Percentiles rank a stretch among this genome's conserved stretches.
Evolutionary conservation across 176 grass and related monocot genomes (phyloP).

Genomic region (Carex cristatella): DNA sequence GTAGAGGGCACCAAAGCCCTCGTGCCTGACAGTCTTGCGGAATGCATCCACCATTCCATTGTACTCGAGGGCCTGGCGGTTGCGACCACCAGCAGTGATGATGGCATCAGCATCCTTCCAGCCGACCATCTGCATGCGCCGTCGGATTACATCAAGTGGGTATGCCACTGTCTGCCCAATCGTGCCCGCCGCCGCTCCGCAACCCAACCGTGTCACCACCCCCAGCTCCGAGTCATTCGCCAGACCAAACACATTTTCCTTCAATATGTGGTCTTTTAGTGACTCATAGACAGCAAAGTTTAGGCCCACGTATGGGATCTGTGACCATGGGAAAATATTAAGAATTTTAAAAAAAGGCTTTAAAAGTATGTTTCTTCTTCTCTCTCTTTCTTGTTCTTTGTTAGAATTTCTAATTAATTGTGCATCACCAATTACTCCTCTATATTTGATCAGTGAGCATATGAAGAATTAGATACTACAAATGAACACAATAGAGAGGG

Average conservation of each 20-base stretch:
- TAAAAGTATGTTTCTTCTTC: not conserved
- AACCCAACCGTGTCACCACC: conserved; percentile 68
- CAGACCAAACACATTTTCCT: conserved; percentile 53
- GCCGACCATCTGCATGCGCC: conserved; percentile 98
- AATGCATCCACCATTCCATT: conserved; percentile 94
- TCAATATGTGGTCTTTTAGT: conserved; percentile 81
- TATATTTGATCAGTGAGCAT: not conserved
- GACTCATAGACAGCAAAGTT: conserved; percentile 97
- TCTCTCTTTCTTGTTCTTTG: not conserved
- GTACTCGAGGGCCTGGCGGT: conserved; percentile 62
- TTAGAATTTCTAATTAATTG: not conserved
- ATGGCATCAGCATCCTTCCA: conserved; percentile 87
- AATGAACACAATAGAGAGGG: not conserved
- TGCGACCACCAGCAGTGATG: conserved; percentile 49
- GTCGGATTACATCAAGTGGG: conserved; percentile 89
- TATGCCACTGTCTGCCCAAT: conserved; percentile 96
- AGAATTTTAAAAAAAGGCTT: not conserved
- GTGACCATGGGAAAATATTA: not conserved
- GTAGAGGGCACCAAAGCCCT: conserved; percentile 87
- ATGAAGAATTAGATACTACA: not conserved
- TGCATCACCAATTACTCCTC: not conserved
- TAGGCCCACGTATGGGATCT: conserved; percentile 94
- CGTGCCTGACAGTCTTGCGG: conserved; percentile 73
- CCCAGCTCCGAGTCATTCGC: conserved; percentile 67
- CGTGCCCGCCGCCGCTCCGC: conserved; percentile 81